Conservation (phyloP, 768 basidiomycete species). For the Rhodotorula diobovata region DNA sequence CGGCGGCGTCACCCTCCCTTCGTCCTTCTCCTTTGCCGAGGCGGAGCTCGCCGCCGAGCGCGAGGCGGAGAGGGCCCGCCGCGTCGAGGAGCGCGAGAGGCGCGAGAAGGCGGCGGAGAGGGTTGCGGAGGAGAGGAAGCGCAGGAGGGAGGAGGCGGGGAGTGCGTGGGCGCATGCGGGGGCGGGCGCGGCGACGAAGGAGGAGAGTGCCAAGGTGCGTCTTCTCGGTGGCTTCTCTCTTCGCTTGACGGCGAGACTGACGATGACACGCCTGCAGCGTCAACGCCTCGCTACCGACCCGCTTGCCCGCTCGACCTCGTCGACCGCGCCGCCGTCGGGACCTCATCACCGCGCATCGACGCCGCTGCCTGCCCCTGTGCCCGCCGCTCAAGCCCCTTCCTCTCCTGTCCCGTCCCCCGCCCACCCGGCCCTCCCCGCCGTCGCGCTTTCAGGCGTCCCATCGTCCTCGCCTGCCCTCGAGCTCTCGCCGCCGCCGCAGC, state of each 20-base stretch:
- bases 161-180: not conserved
- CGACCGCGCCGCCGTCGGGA: not conserved
- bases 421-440: too few relatives aligned
- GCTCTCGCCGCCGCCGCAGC: not conserved
- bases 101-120: conserved; percentile 8
- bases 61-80: conserved; percentile 8
- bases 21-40: conserved; percentile 18
- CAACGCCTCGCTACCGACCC: not conserved
- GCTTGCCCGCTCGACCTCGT: not conserved
- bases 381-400: not conserved
- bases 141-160: not conserved
- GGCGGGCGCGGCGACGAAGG: too few relatives aligned
- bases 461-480: not conserved
- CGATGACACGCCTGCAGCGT: not conserved
- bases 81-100: conserved; percentile 17
- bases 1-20: conserved; percentile 14
- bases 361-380: not conserved
- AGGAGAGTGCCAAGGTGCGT: not conserved
- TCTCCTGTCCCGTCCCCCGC: too few relatives aligned
- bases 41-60: not conserved
- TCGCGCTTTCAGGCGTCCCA: too few relatives aligned
- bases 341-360: not conserved
- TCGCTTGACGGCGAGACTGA: not conserved
- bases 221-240: not conserved
- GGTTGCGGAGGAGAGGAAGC: conserved; percentile 9